Evolutionary conservation across 2,329 filamentous ascomycete species (phyloP), one percentile per base, ranked within the genome.

Genomic region (Dothideomycetes sp.): DNA sequence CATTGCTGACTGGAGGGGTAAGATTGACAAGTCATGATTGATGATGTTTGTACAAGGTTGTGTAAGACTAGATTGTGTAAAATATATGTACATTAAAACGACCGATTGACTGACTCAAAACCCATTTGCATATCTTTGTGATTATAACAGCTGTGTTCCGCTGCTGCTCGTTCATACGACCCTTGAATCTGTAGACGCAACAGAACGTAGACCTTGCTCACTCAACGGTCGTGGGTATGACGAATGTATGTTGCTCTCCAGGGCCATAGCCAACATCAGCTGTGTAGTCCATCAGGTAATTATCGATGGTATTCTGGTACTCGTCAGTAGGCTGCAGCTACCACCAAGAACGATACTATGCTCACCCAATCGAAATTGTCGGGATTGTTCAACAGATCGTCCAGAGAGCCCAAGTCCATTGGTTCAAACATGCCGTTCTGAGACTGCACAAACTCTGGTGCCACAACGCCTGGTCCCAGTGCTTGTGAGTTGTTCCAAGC

Each of bases 1-100:
- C 63, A 82, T 96, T 59, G 81, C 80, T 33, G 81, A 85, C 58
- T 84, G 80, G 80, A 74, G 71, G 57, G 70, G 72, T 35, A 68
- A 68, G 19, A 56, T 80, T 46, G 72, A 76, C 55, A 68, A 58
- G 33, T 53, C 51, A 18, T 50, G 20, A 40, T 23, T 10, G 17
- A 63, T n/a, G n/a, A n/a, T n/a, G n/a, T n/a, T n/a, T n/a, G n/a
- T n/a, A n/a, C n/a, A n/a, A n/a, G n/a, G n/a, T n/a, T n/a, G n/a
- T n/a, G n/a, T n/a, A n/a, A n/a, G n/a, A n/a, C n/a, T n/a, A n/a
- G n/a, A n/a, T n/a, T n/a, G n/a, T n/a, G n/a, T n/a, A n/a, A n/a
- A n/a, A n/a, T n/a, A n/a, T n/a, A n/a, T n/a, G n/a, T n/a, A n/a
- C n/a, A n/a, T n/a, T n/a, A n/a, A n/a, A n/a, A n/a, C n/a, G n/a